Evolutionary conservation across 1,284 basidiomycete genomes (phyloP), one percentile per base, ranked within the genome.

Genomic region (Fistulina hepatica): DNA sequence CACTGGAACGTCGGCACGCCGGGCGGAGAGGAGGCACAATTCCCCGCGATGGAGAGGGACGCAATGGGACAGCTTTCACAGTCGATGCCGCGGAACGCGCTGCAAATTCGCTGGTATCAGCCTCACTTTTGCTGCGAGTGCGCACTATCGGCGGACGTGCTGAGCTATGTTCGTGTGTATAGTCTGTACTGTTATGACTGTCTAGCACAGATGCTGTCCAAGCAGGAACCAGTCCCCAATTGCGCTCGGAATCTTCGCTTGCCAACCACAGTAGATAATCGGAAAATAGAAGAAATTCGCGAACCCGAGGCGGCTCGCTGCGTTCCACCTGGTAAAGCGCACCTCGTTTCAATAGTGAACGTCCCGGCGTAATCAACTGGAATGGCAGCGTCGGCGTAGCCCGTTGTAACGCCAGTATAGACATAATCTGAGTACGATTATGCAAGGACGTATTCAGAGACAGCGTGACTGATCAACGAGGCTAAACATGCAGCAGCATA

Each of bases 211-310:
- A 44, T 43, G 31, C 45, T 57, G 55, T 50, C 13, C 28, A 31
- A 9, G 13, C 19, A 31, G 15, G 28, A 47, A 17, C 39, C 37
- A 48, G 50, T 38, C 50, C 57, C 52, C 58, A 58, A 13, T 54
- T 49, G 17, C 51, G 47, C 39, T 57, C 54, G 3, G 35, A 40
- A 33, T 65, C 78, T 39, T 63, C 67, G 37, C 57, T 63, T n/a
- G 73, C 74, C 20, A 88, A 67, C 77, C 86, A 90, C 19, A 91
- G 50, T 13, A 92, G 56, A 46, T 76, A 78, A 55, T 92, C 88
- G 6, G 77, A 81, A 54, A 92, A 86, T 1, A 92, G 66, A 10
- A 91, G 61, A 51, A 91, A 82, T 43, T 83, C 76, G 33, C 79
- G 67, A 43, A 77, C 72, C 27, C 63, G 62, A 1, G 72, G 70